These are phyloP conservation scores for Hortiboletus flavorubellus DNA, from an alignment of 768 basidiomycete species.

Conservation along the genomic window DNA sequence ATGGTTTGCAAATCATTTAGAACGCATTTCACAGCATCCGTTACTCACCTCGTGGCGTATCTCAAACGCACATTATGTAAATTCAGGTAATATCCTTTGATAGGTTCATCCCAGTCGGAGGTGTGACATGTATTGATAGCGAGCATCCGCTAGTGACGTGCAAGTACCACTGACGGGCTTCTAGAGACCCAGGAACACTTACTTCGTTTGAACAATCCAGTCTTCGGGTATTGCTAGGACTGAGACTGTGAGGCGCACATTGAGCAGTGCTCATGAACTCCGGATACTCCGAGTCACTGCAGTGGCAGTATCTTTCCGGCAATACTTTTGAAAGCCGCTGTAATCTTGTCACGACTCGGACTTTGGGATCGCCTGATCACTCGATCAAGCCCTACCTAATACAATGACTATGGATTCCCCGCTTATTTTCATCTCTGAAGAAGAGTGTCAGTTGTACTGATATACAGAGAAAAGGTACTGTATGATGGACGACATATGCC, in stretches of 20 bases:
- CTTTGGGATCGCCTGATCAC: too few species aligned
- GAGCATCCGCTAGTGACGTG: slow-evolving; percentile 1
- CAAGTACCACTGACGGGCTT: slow-evolving; percentile 1
- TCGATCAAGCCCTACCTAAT: too few species aligned
- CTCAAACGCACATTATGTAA: neutral
- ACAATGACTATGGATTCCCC: too few species aligned
- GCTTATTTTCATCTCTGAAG: too few species aligned
- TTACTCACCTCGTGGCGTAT: neutral
- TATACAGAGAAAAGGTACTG: too few species aligned
- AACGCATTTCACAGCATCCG: slow-evolving; percentile 4
- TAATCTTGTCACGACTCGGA: too few species aligned
- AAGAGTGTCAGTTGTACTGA: too few species aligned
- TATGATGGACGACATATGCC: too few species aligned
- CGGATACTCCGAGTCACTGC: too few species aligned
- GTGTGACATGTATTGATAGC: neutral
- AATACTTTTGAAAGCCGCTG: too few species aligned
- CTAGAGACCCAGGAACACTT: neutral
- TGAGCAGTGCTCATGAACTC: slow-evolving; percentile 1
- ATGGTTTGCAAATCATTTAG: slow-evolving; percentile 2
- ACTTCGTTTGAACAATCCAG: slow-evolving; percentile 3
- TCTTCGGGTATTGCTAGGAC: neutral
- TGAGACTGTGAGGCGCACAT: neutral
- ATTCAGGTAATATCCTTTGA: neutral
- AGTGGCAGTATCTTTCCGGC: too few species aligned
- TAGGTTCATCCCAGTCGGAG: neutral